Evolutionary conservation across 2,329 filamentous ascomycete species (phyloP).

Genomic region (Fusarium cicatricum): DNA sequence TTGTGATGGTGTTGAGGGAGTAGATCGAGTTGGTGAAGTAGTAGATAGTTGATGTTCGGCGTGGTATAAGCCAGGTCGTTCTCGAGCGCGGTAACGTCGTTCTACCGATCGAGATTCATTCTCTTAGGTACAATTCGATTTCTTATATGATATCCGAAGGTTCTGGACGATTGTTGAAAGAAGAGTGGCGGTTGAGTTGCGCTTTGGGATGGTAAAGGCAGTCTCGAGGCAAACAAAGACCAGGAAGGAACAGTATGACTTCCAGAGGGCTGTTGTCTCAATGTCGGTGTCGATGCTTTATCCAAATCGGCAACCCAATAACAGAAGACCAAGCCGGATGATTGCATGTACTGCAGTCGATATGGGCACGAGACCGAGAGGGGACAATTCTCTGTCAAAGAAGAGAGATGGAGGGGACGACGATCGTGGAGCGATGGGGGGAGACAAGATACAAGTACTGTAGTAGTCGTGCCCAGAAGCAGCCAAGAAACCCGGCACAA

Average conservation of each 20-base stretch:
- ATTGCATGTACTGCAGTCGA: conserved; percentile 3
- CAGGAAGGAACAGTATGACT: conserved; percentile 17
- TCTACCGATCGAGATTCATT: conserved; percentile 24
- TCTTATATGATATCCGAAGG: background rate
- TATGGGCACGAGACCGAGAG: background rate
- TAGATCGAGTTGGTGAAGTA: background rate
- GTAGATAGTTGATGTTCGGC: background rate
- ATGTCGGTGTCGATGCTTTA: background rate
- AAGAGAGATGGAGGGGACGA: conserved; percentile 6
- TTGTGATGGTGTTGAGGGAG: conserved; percentile 13
- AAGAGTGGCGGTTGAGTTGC: background rate
- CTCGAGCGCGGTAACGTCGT: background rate
- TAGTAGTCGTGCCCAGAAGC: conserved; percentile 27
- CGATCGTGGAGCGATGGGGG: conserved; percentile 20
- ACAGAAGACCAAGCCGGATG: background rate
- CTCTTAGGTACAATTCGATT: conserved; percentile 8
- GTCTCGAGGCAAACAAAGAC: background rate
- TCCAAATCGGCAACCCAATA: background rate
- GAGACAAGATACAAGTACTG: conserved; percentile 36
- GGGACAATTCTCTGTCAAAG: conserved; percentile 8
- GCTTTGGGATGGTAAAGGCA: conserved; percentile 1
- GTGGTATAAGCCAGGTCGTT: conserved; percentile 9
- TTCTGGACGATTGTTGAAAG: background rate
- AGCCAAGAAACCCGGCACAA: conserved; percentile 25
- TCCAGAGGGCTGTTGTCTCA: background rate